phyloP scores from a whole-genome alignment of 2,329 filamentous ascomycete genomes.

The Penicillium sp. region DNA sequence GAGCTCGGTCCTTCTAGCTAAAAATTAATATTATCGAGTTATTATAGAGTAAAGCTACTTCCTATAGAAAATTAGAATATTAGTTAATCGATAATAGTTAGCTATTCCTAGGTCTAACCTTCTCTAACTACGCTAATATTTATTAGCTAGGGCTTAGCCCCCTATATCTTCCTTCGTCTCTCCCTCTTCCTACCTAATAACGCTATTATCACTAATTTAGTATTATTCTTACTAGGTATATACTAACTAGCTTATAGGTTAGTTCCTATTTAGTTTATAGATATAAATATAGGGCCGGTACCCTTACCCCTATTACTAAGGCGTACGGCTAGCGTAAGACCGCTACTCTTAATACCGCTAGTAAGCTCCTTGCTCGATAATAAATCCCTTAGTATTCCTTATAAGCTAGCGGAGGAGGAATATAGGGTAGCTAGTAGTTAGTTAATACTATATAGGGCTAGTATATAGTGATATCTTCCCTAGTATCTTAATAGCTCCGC shows the following conservation, averaged over 20 bases:
- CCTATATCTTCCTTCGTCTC: background rate
- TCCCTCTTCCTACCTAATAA: too few relatives aligned
- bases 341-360: background rate
- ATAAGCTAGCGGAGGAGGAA: background rate
- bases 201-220: background rate
- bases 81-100: too few relatives aligned
- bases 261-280: too few relatives aligned
- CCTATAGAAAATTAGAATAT: too few relatives aligned
- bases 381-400: background rate
- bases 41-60: background rate
- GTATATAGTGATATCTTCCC: background rate
- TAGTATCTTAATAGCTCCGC: background rate
- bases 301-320: too few relatives aligned
- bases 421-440: too few relatives aligned
- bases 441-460: background rate
- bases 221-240: background rate
- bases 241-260: too few relatives aligned
- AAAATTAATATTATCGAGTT: background rate
- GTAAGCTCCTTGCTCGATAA: background rate
- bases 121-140: background rate
- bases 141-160: background rate
- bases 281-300: too few relatives aligned
- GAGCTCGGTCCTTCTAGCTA: background rate
- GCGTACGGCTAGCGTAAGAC: too few relatives aligned
- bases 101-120: too few relatives aligned